Evolutionary conservation across 192 early-diverging fungal genomes (phyloP).

Genomic region (Umbelopsis isabellina): DNA sequence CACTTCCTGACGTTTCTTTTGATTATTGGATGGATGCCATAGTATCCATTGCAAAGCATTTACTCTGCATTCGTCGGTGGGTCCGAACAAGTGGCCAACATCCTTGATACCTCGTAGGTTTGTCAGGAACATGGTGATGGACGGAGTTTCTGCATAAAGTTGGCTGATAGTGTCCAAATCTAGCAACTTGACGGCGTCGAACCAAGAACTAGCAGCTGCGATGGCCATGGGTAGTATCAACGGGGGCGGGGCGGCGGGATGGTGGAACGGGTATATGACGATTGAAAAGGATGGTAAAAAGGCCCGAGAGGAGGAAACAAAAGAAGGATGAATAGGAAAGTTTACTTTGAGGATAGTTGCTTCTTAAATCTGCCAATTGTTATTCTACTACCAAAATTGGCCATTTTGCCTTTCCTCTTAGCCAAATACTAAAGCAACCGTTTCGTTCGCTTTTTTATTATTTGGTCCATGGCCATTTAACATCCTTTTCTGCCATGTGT

Average conservation of each 20-base stretch:
- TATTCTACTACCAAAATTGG: neutral
- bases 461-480: too few relatives aligned
- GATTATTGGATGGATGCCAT: neutral
- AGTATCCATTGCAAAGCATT: slow-evolving; percentile 16
- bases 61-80: neutral
- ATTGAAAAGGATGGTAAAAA: neutral
- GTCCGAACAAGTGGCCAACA: neutral
- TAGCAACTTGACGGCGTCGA: slow-evolving; percentile 2
- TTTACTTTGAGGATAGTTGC: neutral
- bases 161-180: neutral
- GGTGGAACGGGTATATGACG: neutral
- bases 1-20: neutral
- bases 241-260: neutral
- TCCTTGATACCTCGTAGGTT: neutral
- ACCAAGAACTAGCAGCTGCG: slow-evolving; percentile 4
- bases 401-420: too few relatives aligned
- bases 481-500: too few relatives aligned
- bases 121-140: slow-evolving; percentile 12
- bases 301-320: slow-evolving; percentile 1
- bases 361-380: slow-evolving; percentile 25
- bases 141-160: neutral
- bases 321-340: neutral
- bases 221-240: slow-evolving; percentile 1
- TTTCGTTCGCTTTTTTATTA: too few relatives aligned
- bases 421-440: too few relatives aligned